Base-by-base conservation (phyloP, 352 stramenopile species). In the Phytophthora constricta region DNA sequence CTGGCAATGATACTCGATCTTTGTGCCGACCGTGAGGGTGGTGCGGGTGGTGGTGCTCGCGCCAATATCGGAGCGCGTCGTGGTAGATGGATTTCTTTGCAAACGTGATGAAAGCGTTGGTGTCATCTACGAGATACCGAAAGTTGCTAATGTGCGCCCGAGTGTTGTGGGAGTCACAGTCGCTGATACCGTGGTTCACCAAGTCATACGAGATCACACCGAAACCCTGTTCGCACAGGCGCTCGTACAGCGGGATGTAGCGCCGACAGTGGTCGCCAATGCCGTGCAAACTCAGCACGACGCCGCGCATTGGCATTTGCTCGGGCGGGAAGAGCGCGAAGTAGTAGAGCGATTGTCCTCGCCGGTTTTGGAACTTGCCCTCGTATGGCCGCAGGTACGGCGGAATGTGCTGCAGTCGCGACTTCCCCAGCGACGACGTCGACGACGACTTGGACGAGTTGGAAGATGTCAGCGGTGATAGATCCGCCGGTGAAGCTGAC, bases 141-240 rank as follows among this genome's bases (percentile, higher is more conserved):
- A 80, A 80, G 23, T 74, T 65, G 28, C 51, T 37, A 9, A 76
- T 68, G 43, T 80, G 70, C 4, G 67, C 68, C 17, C 70, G 65
- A 19, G 61, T 70, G 2, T 75, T 70, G 42, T 75, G 54, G 4
- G 47, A 10, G 57, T 77, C 72, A 19, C 37, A 69, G 54, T 87
- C 74, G 54, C 80, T 89, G 31, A 39, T 42, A 9, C 80, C 80
- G 66, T 89, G 80, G 64, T 74, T 72, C 17, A 87, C 26, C 41
- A 85, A 58, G 65, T 89, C 80, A 60, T 86, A 84, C 14, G 80
- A 64, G 27, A 86, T 55, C n/a, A 87, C 78, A 14, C 70, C 80
- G 16, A 87, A 87, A 22, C 74, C 70, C 39, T 74, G 63, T 7
- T 63, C 48, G 43, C 77, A 78, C 54, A 89, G 46, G 5, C 63